Evolutionary conservation across 2,329 filamentous ascomycete species (phyloP).

Genomic region (Arthrobotrys sphaeroides): DNA sequence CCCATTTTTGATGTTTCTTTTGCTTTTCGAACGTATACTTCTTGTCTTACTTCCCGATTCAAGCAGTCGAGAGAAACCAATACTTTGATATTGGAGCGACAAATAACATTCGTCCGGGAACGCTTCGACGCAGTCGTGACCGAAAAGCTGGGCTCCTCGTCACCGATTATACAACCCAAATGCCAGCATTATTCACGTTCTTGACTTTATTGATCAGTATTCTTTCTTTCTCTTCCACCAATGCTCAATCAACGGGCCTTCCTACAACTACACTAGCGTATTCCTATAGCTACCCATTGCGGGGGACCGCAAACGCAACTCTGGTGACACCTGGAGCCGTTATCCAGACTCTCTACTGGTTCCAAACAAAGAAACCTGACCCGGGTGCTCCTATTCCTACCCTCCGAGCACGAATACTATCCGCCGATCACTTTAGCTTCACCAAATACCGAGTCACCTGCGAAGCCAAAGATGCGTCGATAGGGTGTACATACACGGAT

Average conservation of each 20-base stretch:
- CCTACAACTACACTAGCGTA: background rate
- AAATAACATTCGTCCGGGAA: too few species aligned
- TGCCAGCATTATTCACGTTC: background rate
- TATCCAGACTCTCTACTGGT: constrained; percentile 40
- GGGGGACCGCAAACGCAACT: background rate
- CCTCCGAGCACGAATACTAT: constrained; percentile 25
- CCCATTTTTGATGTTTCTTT: background rate
- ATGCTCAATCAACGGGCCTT: background rate
- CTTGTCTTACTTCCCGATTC: background rate
- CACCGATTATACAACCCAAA: background rate
- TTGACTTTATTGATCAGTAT: background rate
- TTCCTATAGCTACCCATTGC: background rate
- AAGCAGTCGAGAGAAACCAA: background rate
- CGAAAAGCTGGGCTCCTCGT: too few species aligned
- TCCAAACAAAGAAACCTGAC: constrained; percentile 19
- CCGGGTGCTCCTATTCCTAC: constrained; percentile 27
- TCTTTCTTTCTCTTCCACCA: background rate
- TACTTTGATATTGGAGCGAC: background rate
- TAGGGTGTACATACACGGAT: constrained; percentile 41
- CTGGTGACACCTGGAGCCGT: background rate
- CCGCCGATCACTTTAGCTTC: constrained; percentile 31
- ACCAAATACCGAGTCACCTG: constrained; percentile 48
- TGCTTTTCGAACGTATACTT: too few species aligned
- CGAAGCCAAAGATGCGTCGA: constrained; percentile 7
- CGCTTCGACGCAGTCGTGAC: too few species aligned